Evolutionary conservation across 2,329 filamentous ascomycete species (phyloP).

Genomic region (Botryotinia globosa): DNA sequence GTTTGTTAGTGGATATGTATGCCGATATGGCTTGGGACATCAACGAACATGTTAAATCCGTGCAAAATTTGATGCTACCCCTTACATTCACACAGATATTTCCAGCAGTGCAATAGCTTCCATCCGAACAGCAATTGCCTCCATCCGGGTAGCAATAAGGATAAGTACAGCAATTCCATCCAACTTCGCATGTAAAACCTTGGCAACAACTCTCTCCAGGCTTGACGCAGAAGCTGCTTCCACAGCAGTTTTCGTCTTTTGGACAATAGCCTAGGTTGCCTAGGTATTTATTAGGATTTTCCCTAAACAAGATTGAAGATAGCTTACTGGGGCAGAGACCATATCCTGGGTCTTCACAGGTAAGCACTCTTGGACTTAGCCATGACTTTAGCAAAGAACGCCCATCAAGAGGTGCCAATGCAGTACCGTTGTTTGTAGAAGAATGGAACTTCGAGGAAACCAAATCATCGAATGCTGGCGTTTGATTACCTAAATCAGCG

Average conservation of each 20-base stretch:
- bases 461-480: neutral
- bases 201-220: neutral
- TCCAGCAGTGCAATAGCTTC: neutral
- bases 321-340: neutral
- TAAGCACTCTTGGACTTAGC: neutral
- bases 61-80: neutral
- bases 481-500: neutral
- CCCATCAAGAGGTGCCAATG: neutral
- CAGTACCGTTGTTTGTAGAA: neutral
- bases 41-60: neutral
- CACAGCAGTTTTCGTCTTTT: neutral
- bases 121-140: slow-evolving; percentile 8
- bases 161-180: slow-evolving; percentile 3
- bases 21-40: too few species aligned
- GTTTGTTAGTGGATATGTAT: neutral
- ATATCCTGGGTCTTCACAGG: neutral
- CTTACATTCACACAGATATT: neutral
- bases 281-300: neutral
- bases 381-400: neutral
- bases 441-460: neutral
- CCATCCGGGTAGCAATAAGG: neutral
- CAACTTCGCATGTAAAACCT: neutral
- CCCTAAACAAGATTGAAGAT: neutral
- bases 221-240: neutral
- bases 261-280: neutral